phyloP scores from a whole-genome alignment of 192 early-diverging fungal genomes.

The Mortierella alpina region DNA sequence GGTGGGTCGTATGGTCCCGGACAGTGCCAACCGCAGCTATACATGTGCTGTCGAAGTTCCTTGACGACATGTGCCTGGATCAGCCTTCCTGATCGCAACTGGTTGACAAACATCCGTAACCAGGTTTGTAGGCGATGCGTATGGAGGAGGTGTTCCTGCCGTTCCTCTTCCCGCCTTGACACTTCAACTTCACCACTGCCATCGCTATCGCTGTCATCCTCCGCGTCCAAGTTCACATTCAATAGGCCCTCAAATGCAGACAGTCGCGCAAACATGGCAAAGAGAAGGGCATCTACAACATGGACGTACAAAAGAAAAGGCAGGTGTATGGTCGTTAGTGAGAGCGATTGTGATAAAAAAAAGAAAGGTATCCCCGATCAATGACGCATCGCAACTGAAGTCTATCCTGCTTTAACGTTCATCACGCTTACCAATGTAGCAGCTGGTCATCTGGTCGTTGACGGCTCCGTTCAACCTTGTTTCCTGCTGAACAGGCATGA shows the following conservation, averaged over 20 bases:
- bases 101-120: conserved; percentile 69
- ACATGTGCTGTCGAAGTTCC: conserved; percentile 62
- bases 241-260: conserved; percentile 70
- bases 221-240: conserved; percentile 57
- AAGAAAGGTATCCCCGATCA: too few species aligned
- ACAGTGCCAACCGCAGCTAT: conserved; percentile 62
- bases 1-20: conserved; percentile 44
- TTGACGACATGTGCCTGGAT: conserved; percentile 61
- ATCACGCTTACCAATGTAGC: conserved; percentile 69
- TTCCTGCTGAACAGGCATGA: conserved; percentile 34
- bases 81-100: conserved; percentile 69
- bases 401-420: conserved; percentile 26
- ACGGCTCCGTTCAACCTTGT: conserved; percentile 61
- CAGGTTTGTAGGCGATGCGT: conserved; percentile 61
- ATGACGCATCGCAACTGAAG: not conserved
- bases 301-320: conserved; percentile 9
- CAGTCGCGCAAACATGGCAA: conserved; percentile 74
- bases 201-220: conserved; percentile 53
- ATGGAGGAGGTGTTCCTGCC: conserved; percentile 19
- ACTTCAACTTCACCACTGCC: conserved; percentile 6
- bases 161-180: conserved; percentile 2
- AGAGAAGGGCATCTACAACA: conserved; percentile 63
- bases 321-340: not conserved
- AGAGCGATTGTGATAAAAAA: not conserved
- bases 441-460: conserved; percentile 71